Conservation (phyloP, 495 filamentous ascomycete species). For the Podospora sp. region DNA sequence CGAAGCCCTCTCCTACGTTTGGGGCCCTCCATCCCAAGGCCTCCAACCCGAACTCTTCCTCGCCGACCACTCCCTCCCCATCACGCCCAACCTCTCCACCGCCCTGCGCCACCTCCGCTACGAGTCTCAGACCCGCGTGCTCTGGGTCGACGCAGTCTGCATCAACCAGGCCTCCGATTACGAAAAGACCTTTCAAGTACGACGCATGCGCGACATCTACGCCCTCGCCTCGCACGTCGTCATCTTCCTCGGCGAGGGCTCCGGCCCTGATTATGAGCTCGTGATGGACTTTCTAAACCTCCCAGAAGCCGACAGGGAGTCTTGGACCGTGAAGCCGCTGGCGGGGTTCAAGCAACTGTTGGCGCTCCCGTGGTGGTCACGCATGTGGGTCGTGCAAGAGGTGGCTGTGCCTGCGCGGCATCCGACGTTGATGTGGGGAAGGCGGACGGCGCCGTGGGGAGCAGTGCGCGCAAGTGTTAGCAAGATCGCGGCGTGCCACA, state of each 20-base stretch:
- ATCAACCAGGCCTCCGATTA: slow-evolving; percentile 4
- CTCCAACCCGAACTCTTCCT: slow-evolving; percentile 1
- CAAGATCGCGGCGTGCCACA: neutral
- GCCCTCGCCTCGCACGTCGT: neutral
- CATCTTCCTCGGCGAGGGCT: neutral
- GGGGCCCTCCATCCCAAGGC: neutral
- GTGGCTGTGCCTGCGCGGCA: neutral
- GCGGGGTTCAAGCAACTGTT: neutral
- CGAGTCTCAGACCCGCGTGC: neutral
- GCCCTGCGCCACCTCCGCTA: slow-evolving; percentile 8
- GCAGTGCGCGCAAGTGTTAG: neutral
- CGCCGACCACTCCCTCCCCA: neutral
- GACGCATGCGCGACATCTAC: slow-evolving; percentile 7
- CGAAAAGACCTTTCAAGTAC: neutral
- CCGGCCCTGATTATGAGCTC: neutral
- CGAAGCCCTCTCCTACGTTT: slow-evolving; percentile 9
- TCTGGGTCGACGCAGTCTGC: slow-evolving; percentile 12
- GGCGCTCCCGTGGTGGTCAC: neutral
- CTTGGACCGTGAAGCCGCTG: neutral
- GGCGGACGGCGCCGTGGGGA: neutral
- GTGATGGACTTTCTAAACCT: neutral
- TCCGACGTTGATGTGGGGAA: neutral
- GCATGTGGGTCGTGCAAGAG: neutral
- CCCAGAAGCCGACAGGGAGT: neutral
- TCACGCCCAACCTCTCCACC: slow-evolving; percentile 2